Conservation (phyloP, 2,329 filamentous ascomycete species). For the Aspergillus sclerotialis region DNA sequence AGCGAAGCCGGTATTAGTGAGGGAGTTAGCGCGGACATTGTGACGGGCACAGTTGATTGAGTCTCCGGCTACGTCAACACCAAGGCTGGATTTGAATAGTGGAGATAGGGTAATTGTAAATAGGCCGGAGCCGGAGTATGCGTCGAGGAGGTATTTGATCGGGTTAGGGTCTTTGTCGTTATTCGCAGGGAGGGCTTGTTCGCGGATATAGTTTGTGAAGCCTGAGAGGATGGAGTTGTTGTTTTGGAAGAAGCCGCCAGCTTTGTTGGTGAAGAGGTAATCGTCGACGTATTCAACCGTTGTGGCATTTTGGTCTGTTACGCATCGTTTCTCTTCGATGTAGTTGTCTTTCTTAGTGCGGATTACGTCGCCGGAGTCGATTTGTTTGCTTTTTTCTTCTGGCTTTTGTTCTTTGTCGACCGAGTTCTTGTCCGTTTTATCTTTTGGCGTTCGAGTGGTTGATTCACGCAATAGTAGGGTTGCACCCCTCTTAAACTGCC, state of each 20-base stretch:
- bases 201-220: constrained; percentile 82
- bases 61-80: constrained; percentile 78
- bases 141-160: constrained; percentile 88
- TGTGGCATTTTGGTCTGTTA: constrained; percentile 75
- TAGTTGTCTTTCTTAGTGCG: constrained; percentile 53
- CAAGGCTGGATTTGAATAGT: constrained; percentile 70
- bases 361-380: constrained; percentile 39
- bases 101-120: constrained; percentile 91
- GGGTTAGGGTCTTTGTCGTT: constrained; percentile 26
- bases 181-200: constrained; percentile 59
- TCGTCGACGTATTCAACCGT: constrained; percentile 82
- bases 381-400: constrained; percentile 17
- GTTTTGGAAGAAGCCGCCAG: constrained; percentile 97
- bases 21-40: constrained; percentile 72
- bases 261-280: constrained; percentile 83
- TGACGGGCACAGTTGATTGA: constrained; percentile 71
- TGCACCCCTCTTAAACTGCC: constrained; percentile 70
- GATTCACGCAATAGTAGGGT: constrained; percentile 85
- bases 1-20: constrained; percentile 74
- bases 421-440: constrained; percentile 7
- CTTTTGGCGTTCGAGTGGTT: constrained; percentile 54
- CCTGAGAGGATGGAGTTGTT: constrained; percentile 92
- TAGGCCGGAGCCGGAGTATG: constrained; percentile 93
- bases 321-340: constrained; percentile 76
- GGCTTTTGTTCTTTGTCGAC: constrained; percentile 13